Base-by-base conservation (phyloP, 805 yeast genomes). In the Candida quercuum region DNA sequence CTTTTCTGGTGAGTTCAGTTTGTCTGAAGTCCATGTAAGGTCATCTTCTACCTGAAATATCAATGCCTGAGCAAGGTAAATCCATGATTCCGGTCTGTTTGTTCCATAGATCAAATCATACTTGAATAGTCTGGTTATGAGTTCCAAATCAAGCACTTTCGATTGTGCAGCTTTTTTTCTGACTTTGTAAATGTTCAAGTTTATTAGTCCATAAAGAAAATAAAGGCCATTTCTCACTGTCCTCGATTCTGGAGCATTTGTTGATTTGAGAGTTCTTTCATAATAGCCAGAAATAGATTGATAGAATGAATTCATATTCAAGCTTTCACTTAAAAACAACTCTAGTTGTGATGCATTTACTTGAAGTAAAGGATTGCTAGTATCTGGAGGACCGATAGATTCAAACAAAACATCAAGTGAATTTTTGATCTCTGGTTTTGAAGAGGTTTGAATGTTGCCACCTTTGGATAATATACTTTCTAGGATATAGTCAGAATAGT, bases 21-120 rank as follows among this genome's bases (percentile, higher is more conserved):
- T 84, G 49, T 89, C 96, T 0, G 95, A 79, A 1, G 91, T 84
- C 94, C 96, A 87, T n/a, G 86, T 77, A 39, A 93, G 60, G 45
- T 86, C 96, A 56, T 88, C 96, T 46, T 91, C 97, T 0, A 83
- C 95, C 28, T 85, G 63, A 40, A 68, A 78, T 0, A 88, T 80
- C 48, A 72, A 88, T 0, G 91, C 79, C 52, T 81, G 87, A 0
- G 94, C 96, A 12, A 93, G 56, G 1, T 86, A 68, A 28, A 78
- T 65, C 99, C 99, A 93, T 8, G 86, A 77, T 58, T 93, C 99
- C 33, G 81, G 69, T 22, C 96, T 64, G 28, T 72, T 63, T 2
- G 83, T 71, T 4, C 83, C 78, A 48, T 79, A 79, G 1, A 78
- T 50, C 14, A 93, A 58, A 55, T 93, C 98, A 37, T 67, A 64